These are phyloP conservation scores for Capsicum pubescens DNA, from an alignment of 257 asterid species.

Conservation along the genomic window DNA sequence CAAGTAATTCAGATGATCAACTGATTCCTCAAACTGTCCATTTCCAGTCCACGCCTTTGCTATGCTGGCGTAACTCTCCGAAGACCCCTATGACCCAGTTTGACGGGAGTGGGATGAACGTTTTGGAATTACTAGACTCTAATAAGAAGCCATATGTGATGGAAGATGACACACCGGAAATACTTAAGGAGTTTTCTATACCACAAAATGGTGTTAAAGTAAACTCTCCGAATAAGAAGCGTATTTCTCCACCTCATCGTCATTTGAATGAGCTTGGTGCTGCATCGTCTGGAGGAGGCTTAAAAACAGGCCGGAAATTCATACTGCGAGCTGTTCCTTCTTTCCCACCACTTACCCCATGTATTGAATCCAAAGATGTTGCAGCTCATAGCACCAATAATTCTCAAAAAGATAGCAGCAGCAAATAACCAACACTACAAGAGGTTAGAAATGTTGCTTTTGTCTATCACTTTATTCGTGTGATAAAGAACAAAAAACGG, in stretches of 20 bases:
- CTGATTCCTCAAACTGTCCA: slow-evolving; percentile 41
- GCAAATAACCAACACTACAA: slow-evolving; percentile 34
- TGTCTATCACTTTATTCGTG: background rate
- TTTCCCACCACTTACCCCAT: slow-evolving; percentile 62
- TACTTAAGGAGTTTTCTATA: slow-evolving; percentile 53
- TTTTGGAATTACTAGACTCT: slow-evolving; percentile 41
- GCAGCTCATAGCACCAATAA: slow-evolving; percentile 32
- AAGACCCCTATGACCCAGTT: slow-evolving; percentile 48
- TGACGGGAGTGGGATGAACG: slow-evolving; percentile 38
- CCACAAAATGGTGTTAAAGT: slow-evolving; percentile 60
- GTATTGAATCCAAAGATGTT: slow-evolving; percentile 44
- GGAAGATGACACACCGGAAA: slow-evolving; percentile 68
- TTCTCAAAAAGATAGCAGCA: slow-evolving; percentile 42
- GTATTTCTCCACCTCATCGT: slow-evolving; percentile 77
- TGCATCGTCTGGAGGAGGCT: slow-evolving; percentile 47
- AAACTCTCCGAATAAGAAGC: slow-evolving; percentile 74
- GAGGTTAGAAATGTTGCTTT: slow-evolving; percentile 9
- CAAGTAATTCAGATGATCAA: slow-evolving; percentile 37
- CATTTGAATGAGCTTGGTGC: slow-evolving; percentile 39
- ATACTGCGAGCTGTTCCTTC: slow-evolving; percentile 66
- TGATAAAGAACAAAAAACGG: background rate
- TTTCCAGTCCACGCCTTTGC: slow-evolving; percentile 44
- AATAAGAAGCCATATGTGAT: slow-evolving; percentile 37
- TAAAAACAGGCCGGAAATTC: slow-evolving; percentile 64
- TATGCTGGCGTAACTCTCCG: slow-evolving; percentile 55